A percentile compares a stretch with the other conserved stretches of the same genome.
phyloP scores from a whole-genome alignment of 176 grass and related monocot genomes.

The Melocanna baccifera region DNA sequence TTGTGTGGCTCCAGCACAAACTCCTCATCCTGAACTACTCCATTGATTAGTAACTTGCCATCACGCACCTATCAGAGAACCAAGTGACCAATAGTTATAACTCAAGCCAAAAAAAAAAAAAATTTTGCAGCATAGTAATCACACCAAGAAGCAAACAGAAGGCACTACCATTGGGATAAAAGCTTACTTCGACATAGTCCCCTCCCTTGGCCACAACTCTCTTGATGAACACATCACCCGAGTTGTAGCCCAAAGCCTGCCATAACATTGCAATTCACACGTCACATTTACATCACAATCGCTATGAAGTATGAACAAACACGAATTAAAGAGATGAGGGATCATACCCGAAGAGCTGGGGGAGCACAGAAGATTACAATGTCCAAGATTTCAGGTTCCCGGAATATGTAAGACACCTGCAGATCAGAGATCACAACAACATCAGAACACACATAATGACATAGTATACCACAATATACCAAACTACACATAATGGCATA shows the following conservation, averaged over 20 bases:
- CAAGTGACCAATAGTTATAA: slow-evolving; percentile 21
- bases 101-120: background rate
- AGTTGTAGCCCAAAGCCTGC: slow-evolving; percentile 71
- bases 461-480: too few relatives aligned
- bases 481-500: background rate
- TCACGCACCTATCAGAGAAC: slow-evolving; percentile 61
- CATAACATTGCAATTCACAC: slow-evolving; percentile 25
- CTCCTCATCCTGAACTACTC: slow-evolving; percentile 73
- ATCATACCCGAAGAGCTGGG: slow-evolving; percentile 55
- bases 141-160: background rate
- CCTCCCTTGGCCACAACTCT: slow-evolving; percentile 92
- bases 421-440: slow-evolving; percentile 6
- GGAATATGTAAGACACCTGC: slow-evolving; percentile 89
- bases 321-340: background rate
- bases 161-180: slow-evolving; percentile 37
- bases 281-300: background rate
- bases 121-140: slow-evolving; percentile 17
- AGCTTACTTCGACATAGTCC: slow-evolving; percentile 85
- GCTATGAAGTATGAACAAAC: background rate
- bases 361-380: slow-evolving; percentile 92
- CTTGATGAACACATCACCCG: slow-evolving; percentile 89
- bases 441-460: slow-evolving; percentile 3
- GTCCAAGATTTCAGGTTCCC: slow-evolving; percentile 87
- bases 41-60: slow-evolving; percentile 81
- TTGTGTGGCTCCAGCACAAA: slow-evolving; percentile 83